A percentile compares a stretch with the other conserved stretches of the same genome.
Conservation (phyloP, 1,284 basidiomycete species). For the Veloboletus limbatus region DNA sequence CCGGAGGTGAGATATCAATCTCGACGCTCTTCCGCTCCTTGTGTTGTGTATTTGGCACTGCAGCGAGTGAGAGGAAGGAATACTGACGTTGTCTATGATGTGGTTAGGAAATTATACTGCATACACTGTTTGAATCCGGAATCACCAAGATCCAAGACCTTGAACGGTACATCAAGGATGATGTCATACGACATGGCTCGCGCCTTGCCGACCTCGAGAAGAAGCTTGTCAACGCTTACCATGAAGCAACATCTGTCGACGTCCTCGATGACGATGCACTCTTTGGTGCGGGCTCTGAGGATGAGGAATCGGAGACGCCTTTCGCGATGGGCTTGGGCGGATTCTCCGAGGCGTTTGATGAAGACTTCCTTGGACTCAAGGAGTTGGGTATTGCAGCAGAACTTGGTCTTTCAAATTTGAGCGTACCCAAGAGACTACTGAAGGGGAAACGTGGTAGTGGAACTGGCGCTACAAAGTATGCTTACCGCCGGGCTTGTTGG, state of each 20-base stretch:
- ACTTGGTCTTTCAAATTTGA: conserved; percentile 76
- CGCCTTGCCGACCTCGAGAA: conserved; percentile 80
- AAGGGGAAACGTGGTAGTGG: conserved; percentile 57
- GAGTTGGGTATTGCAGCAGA: conserved; percentile 90
- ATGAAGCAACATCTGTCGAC: conserved; percentile 70
- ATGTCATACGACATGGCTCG: conserved; percentile 79
- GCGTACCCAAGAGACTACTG: conserved; percentile 77
- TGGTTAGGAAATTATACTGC: conserved; percentile 83
- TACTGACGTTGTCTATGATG: conserved; percentile 8
- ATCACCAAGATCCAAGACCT: conserved; percentile 73
- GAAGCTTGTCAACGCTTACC: conserved; percentile 80
- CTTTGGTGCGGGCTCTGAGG: conserved; percentile 64
- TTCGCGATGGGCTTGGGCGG: conserved; percentile 74
- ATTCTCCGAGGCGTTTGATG: conserved; percentile 85
- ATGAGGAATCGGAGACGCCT: conserved; percentile 75
- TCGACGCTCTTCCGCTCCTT: too few relatives aligned
- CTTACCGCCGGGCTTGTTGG: conserved; percentile 14
- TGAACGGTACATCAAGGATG: conserved; percentile 86
- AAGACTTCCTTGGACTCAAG: conserved; percentile 90
- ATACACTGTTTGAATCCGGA: conserved; percentile 87
- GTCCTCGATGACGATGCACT: conserved; percentile 76
- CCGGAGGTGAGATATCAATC: conserved; percentile 59
- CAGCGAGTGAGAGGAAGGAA: background rate
- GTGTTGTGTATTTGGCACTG: conserved; percentile 2
- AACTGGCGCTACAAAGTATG: conserved; percentile 45